A percentile compares a stretch with the other conserved stretches of the same genome.
Evolutionary conservation across 495 filamentous ascomycete species (phyloP).

Genomic region (Thermothielavioides terrestris): DNA sequence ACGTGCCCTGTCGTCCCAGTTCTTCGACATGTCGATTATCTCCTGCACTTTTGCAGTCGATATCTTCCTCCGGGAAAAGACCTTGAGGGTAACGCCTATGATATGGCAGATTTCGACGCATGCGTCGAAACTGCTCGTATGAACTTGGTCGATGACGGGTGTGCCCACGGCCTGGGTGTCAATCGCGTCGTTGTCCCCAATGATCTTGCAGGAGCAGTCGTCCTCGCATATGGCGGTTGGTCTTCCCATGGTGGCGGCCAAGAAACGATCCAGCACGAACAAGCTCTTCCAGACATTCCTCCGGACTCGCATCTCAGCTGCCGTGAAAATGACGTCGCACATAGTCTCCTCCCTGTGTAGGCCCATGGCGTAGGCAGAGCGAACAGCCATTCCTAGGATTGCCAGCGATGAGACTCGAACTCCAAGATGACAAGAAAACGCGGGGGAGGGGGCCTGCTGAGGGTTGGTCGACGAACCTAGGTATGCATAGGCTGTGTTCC

Average conservation of each 20-base stretch:
- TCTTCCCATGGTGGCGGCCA: constrained; percentile 50
- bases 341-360: constrained; percentile 55
- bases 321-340: constrained; percentile 36
- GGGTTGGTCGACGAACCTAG: constrained; percentile 44
- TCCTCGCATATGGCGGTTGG: constrained; percentile 54
- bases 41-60: constrained; percentile 57
- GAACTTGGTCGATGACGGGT: constrained; percentile 12
- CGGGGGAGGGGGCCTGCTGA: too few species aligned
- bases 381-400: constrained; percentile 58
- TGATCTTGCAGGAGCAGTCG: constrained; percentile 43
- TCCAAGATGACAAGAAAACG: too few species aligned
- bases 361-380: constrained; percentile 51
- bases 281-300: constrained; percentile 53
- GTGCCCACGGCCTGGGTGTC: constrained; percentile 32
- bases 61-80: constrained; percentile 62
- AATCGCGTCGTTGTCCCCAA: constrained; percentile 32
- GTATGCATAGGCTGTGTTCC: constrained; percentile 53
- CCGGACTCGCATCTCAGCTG: constrained; percentile 37
- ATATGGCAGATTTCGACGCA: constrained; percentile 51
- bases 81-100: constrained; percentile 58
- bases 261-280: constrained; percentile 54
- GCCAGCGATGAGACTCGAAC: too few species aligned
- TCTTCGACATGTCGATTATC: constrained; percentile 50
- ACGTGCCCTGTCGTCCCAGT: constrained; percentile 41
- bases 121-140: constrained; percentile 40